Percentiles rank a stretch among this genome's conserved stretches.
Evolutionary conservation across 2,329 filamentous ascomycete species (phyloP).

Genomic region (Canariomyces notabilis): DNA sequence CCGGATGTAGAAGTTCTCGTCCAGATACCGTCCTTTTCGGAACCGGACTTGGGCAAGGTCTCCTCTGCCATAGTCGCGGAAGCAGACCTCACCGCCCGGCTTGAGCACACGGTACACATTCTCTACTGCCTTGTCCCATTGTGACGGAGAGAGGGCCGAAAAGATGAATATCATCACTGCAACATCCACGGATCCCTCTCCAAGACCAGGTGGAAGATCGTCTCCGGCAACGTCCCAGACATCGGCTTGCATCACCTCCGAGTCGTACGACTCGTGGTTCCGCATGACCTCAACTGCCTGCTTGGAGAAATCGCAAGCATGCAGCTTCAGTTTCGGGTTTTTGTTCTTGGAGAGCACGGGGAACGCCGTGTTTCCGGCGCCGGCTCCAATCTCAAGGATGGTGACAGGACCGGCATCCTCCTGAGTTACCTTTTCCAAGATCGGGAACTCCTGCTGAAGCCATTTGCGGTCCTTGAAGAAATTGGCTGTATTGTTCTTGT

Average conservation of each 20-base stretch:
- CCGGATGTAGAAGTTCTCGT: conserved; percentile 95
- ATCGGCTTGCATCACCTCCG: conserved; percentile 72
- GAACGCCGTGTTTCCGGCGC: conserved; percentile 94
- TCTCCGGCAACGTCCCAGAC: conserved; percentile 86
- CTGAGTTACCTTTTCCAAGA: conserved; percentile 70
- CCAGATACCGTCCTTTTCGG: conserved; percentile 88
- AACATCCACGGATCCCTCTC: conserved; percentile 78
- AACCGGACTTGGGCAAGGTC: conserved; percentile 96
- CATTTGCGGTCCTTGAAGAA: conserved; percentile 99
- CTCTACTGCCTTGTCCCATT: conserved; percentile 76
- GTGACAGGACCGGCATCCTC: conserved; percentile 64
- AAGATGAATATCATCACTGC: conserved; percentile 97
- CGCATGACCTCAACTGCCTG: conserved; percentile 93
- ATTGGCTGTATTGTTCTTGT: conserved; percentile 94
- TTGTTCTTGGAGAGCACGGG: conserved; percentile 79
- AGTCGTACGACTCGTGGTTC: conserved; percentile 68
- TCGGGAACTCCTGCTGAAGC: conserved; percentile 91
- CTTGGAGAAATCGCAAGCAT: conserved; percentile 95
- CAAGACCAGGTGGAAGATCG: conserved; percentile 69
- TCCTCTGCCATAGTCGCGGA: conserved; percentile 93
- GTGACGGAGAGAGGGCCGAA: conserved; percentile 76
- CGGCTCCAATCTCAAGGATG: conserved; percentile 87
- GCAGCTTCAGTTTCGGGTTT: conserved; percentile 75
- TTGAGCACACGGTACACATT: conserved; percentile 83
- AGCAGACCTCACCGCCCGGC: conserved; percentile 87